These are phyloP conservation scores for Trichoderma arundinaceum DNA, from an alignment of 2,329 filamentous ascomycete genomes.

Conservation along the genomic window DNA sequence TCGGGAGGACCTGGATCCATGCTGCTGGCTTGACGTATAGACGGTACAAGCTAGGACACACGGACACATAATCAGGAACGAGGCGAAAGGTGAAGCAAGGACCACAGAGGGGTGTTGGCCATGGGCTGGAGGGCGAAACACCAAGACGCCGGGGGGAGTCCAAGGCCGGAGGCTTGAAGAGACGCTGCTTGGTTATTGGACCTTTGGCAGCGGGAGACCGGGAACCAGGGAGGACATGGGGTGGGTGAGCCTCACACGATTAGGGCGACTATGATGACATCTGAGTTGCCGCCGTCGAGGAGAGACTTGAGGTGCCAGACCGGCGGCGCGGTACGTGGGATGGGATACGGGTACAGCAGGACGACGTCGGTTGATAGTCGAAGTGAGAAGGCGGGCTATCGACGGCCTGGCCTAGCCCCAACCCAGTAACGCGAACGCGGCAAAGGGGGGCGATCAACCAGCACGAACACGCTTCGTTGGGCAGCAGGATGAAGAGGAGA, in stretches of 20 bases:
- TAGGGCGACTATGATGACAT: constrained; percentile 33
- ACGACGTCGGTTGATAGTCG: constrained; percentile 25
- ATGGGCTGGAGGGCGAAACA: constrained; percentile 39
- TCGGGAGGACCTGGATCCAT: constrained; percentile 67
- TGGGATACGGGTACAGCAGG: constrained; percentile 2
- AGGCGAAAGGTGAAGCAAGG: constrained; percentile 47
- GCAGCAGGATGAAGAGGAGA: constrained; percentile 30
- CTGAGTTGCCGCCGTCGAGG: constrained; percentile 23
- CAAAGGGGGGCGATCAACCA: constrained; percentile 30
- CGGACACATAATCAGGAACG: constrained; percentile 47
- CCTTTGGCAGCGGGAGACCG: constrained; percentile 29
- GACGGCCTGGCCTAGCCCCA: constrained; percentile 28
- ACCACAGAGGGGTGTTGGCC: constrained; percentile 46
- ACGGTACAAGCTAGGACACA: constrained; percentile 39
- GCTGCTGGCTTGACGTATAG: constrained; percentile 55
- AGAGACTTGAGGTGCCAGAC: constrained; percentile 12
- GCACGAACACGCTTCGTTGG: constrained; percentile 34
- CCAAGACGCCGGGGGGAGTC: constrained; percentile 34
- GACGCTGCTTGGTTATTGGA: constrained; percentile 29
- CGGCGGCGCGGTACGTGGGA: background rate
- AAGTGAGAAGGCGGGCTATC: constrained; percentile 22
- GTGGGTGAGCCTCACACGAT: constrained; percentile 32
- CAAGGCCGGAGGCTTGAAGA: constrained; percentile 24
- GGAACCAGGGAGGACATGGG: constrained; percentile 32
- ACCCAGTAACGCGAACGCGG: constrained; percentile 30